Evolutionary conservation across 2,329 filamentous ascomycete genomes (phyloP), one percentile per base, ranked within the genome.

Genomic region (Ceratocystis huliohia): DNA sequence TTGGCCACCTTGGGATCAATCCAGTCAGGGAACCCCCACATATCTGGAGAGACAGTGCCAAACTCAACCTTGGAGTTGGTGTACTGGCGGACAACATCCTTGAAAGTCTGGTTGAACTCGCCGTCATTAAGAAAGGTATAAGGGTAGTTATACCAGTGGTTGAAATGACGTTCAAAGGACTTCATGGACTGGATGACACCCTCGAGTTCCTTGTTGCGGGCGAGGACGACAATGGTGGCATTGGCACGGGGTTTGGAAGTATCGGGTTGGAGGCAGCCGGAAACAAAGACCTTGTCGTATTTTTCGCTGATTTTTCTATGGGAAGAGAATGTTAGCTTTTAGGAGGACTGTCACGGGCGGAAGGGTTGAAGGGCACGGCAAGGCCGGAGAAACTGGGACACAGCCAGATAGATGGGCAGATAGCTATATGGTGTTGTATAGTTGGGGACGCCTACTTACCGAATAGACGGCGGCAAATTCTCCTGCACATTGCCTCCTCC

Each of bases 11-110:
- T 92, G 71, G 86, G 84, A 74, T 99, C 92, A 64, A 94, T 89
- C 94, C 94, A 99, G 72, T 96, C 91, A 5, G 94, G 94, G 75
- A 88, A 97, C 22, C 92, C 93, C 94, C 94, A 99, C 85, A 95
- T 94, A 67, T 87, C 86, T 3, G 88, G 81, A 67, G 90, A 87
- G 70, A 99, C 95, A 78, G 90, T 92, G 74, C 94, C 94, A 78
- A 96, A 99, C 77, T 99, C 93, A 65, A 96, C 89, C 0, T 82
- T 77, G 44, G 82, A 83, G 65, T 89, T 95, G n/a, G 92, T 96
- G 77, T 99, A 91, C 74, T 96, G 96, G 73, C 82, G 79, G 67
- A 99, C 84, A 0, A 86, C 87, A 71, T 93, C 88, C 75, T 90
- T 95, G 82, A 99, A 99, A 13, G 87, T 89, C 73, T 90, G 85